Evolutionary conservation across 2,329 filamentous ascomycete species (phyloP), one percentile per base, ranked within the genome.

Genomic region (Ophiostoma fasciatum): DNA sequence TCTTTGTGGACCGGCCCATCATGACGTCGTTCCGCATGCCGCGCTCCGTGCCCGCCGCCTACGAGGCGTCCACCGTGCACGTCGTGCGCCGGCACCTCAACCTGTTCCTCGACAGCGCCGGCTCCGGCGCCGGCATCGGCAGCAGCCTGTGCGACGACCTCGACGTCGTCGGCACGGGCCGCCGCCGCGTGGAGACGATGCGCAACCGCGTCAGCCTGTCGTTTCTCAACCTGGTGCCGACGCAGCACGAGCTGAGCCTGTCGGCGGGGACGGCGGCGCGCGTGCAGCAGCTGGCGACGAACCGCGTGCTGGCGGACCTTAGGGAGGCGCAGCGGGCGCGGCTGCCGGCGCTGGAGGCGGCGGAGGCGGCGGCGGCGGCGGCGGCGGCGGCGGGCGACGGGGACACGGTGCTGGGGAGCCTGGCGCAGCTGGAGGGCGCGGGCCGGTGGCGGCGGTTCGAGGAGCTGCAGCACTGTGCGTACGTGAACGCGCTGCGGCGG

Each of bases 11-110:
- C 40, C 75, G 90, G 13, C 87, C 85, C 1, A 96, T 98, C 49
- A 90, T 93, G 59, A 98, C 88, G 0, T 96, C 90, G 1, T 93
- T 94, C 55, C 83, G 85, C 4, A 93, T 96, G 80, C 67, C 73
- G 19, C 79, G 68, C 44, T 92, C 87, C 3, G 76, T 84, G 3
- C 64, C 77, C 8, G 74, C 79, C 3, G 73, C 80, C 25, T 96
- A 78, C 49, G 76, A 79, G 46, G 63, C 21, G 7, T 8, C 72
- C 35, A 81, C 78, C 22, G 82, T 92, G 43, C 60, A 72, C 3
- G 63, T 82, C 19, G 61, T 96, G 29, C 71, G 80, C 15, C 68
- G 66, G 34, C 70, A 70, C 13, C 55, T 92, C 7, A 58, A 83
- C n/a, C 15, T 20, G 13, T 72, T 31, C 67, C 70, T 0, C 77